Evolutionary conservation across 257 asterid genomes (phyloP), one percentile per base, ranked within the genome.

Genomic region (Rhazya stricta): DNA sequence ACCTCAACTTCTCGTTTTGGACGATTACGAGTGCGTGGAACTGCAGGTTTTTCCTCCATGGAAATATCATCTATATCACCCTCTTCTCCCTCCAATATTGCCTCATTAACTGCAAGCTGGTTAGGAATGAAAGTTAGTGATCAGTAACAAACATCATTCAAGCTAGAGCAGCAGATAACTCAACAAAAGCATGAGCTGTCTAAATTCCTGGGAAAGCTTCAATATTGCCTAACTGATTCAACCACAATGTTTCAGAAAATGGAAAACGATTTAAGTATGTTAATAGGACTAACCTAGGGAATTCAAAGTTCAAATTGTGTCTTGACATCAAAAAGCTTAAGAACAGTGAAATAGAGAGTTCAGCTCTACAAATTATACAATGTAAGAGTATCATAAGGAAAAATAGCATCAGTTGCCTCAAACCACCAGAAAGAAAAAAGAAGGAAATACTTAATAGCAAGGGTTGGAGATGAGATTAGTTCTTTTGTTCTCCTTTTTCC

Each of bases 1-100:
- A 86, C 32, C 82, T 89, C 90, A 41, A 81, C 92, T 84, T 91
- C 80, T 81, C 96, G 84, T 79, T 87, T 91, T 69, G 96, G 97
- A 48, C 97, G 91, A 76, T 91, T 87, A 36, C 96, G 92, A 30
- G 74, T 81, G 37, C 90, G 92, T 65, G 79, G 80, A 63, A 87
- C 85, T 32, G 58, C 72, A 43, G 87, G 75, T 76, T 83, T 86
- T 79, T 84, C 86, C 70, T 85, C 86, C 29, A 71, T 15, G 21
- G 86, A 30, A 67, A 77, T 63, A 60, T 58, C 83, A 56, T 76
- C 84, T 34, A 72, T 87, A 63, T 77, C 85, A 9, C 66, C 76
- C 69, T 82, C 90, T 79, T 84, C 86, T 9, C 78, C 91, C 76
- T 88, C 92, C 41, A 82, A 53, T 73, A 90, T 87, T 57, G 86